Base-by-base conservation (phyloP, 2,329 filamentous ascomycete species). In the Verticillium longisporum region DNA sequence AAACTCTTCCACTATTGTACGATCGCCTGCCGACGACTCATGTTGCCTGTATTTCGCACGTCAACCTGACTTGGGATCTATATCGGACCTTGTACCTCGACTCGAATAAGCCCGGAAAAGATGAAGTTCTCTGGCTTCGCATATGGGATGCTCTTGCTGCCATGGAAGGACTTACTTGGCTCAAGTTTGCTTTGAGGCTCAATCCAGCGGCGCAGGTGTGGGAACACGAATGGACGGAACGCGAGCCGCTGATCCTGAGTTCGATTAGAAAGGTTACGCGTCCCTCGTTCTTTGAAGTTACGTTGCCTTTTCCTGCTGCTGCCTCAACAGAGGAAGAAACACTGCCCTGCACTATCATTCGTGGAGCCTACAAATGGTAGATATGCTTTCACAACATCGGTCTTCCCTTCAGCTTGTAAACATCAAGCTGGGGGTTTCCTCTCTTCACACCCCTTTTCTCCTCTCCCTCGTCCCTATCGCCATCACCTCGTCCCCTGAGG, bases 81-180 rank as follows among this genome's bases (percentile, higher is more conserved):
- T 57, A 41, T 55, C 21, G 41, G 26, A 59, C 61, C 53, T 9
- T 63, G 4, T 11, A n/a, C 3, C 56, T 63, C 33, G 34, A 57
- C 13, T 14, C 11, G 14, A 60, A 60, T 58, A 14, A 56, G 7
- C 31, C 31, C 34, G 38, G 60, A 21, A 58, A 57, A 50, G 4
- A 55, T 15, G 62, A 60, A 50, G 55, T 38, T 14, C n/a, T 65
- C 32, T 64, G 63, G 63, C 38, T 60, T 13, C 37, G 45, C 13
- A 58, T 60, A 21, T 65, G 63, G 63, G 38, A 61, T 18, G 61
- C 60, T 31, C 57, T 65, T 36, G 61, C 62, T 21, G 59, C 62
- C 11, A 62, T 65, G 62, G 55, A 64, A 59, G 60, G 63, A 57
- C 63, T 65, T 37, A 26, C 60, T 58, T 65, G 62, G 63, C 60